Conservation (phyloP, 2,329 filamentous ascomycete genomes). For the Exophiala sideris region DNA sequence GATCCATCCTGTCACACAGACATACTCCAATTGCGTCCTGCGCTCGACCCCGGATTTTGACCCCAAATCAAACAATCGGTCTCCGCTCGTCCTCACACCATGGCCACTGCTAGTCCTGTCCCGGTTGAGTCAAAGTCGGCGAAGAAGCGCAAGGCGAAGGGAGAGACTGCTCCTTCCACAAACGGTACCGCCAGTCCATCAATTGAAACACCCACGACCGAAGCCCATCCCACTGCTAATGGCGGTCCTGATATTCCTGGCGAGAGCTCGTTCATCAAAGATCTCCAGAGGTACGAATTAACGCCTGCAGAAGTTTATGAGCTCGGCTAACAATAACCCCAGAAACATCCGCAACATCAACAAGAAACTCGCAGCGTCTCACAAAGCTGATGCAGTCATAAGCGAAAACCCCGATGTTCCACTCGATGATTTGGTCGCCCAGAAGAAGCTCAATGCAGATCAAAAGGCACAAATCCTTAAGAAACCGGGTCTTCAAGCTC, state of each 20-base stretch:
- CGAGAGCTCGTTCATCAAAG: slow-evolving; percentile 79
- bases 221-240: slow-evolving; percentile 49
- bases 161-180: slow-evolving; percentile 51
- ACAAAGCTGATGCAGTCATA: slow-evolving; percentile 60
- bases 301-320: slow-evolving; percentile 32
- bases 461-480: slow-evolving; percentile 62
- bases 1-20: neutral
- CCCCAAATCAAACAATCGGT: neutral
- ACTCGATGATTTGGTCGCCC: slow-evolving; percentile 60
- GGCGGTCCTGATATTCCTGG: slow-evolving; percentile 54
- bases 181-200: slow-evolving; percentile 44
- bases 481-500: slow-evolving; percentile 58
- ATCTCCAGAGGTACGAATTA: slow-evolving; percentile 73
- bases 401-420: slow-evolving; percentile 58
- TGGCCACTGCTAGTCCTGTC: slow-evolving; percentile 21
- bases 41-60: neutral
- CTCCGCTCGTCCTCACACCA: slow-evolving; percentile 1
- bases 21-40: slow-evolving; percentile 1
- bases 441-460: slow-evolving; percentile 63
- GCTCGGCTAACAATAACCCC: slow-evolving; percentile 10
- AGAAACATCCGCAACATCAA: slow-evolving; percentile 87
- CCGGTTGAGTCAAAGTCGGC: slow-evolving; percentile 59
- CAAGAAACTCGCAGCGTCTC: slow-evolving; percentile 77
- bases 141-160: slow-evolving; percentile 59
- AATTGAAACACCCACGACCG: slow-evolving; percentile 34